Evolutionary conservation across 208 protist genomes (phyloP).

Genomic region (Crithidia brevicula): DNA sequence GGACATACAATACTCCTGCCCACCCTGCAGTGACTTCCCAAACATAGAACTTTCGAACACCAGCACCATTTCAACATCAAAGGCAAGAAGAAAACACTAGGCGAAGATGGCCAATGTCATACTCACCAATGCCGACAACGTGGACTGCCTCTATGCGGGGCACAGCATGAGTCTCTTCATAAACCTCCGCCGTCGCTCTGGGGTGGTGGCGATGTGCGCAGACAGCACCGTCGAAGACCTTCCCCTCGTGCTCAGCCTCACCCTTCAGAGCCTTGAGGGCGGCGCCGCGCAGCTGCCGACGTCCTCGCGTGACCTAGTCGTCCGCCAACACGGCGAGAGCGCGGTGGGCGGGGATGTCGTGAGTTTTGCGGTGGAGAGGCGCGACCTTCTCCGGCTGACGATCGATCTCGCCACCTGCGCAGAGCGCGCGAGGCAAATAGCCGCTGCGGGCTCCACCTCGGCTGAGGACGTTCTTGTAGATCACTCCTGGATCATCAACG

Average conservation of each 20-base stretch:
- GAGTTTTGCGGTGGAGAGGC: slow-evolving; percentile 8
- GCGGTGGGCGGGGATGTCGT: slow-evolving; percentile 18
- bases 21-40: too few species aligned
- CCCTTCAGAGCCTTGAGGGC: slow-evolving; percentile 1
- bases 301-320: neutral
- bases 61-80: too few species aligned
- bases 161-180: slow-evolving; percentile 31
- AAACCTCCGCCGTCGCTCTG: slow-evolving; percentile 6
- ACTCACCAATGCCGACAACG: slow-evolving; percentile 24
- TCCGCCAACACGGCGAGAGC: neutral
- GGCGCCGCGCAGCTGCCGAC: neutral
- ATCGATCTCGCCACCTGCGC: slow-evolving; percentile 16
- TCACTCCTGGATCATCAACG: slow-evolving; percentile 20
- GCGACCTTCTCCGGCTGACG: slow-evolving; percentile 14
- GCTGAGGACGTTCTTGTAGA: slow-evolving; percentile 19
- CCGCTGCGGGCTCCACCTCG: neutral
- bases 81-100: neutral
- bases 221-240: slow-evolving; percentile 22
- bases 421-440: neutral
- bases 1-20: too few species aligned
- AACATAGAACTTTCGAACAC: too few species aligned
- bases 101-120: slow-evolving; percentile 4
- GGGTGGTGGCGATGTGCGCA: slow-evolving; percentile 14
- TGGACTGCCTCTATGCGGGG: slow-evolving; percentile 24
- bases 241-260: slow-evolving; percentile 14